Base-by-base conservation (phyloP, 176 grass and related monocot species). In the Phragmites australis region DNA sequence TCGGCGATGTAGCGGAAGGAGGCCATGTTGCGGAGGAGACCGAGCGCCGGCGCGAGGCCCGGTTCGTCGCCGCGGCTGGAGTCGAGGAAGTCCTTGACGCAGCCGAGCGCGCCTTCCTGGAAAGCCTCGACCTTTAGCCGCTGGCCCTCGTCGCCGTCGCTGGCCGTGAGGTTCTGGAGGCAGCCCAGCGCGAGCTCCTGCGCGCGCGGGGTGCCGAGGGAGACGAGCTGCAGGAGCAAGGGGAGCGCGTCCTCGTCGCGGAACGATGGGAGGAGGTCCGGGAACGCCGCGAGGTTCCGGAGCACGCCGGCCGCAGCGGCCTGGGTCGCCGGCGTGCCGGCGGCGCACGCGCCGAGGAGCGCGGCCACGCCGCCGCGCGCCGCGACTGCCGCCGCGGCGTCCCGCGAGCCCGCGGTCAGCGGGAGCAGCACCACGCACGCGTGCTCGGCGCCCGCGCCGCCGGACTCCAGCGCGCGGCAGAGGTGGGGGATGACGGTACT, bases 1-100 rank as follows among this genome's bases (percentile, higher is more conserved):
- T 94, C 94, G 3, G 94, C 94, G 49, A 94, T 87, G 81, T 94
- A 94, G 34, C 88, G 70, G 84, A 92, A 97, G 32, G 87, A 80
- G 21, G 90, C 67, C 74, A 94, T 75, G 80, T 97, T 91, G 47
- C 89, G 61, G 76, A 97, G 74, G 55, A 97, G 83, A 1, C 89
- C 89, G 26, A 97, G 84, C 1, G 87, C 94, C 3, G 91, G 83
- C 6, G 93, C 92, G 0, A 94, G 85, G 12, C 81, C 89, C 14
- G 50, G 85, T 70, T 79, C 80, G 32, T 90, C 80, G 37, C 68
- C 73, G 22, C 82, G 58, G 75, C 42, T 19, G 41, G 72, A 72
- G 56, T 97, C 91, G 27, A 90, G 57, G 85, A 87, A 94, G 83
- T 88, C 89, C 56, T 71, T 90, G 72, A 94, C 84, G 83, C 76